Conservation (phyloP, 768 basidiomycete species). For the Leucocoprinus birnbaumii region DNA sequence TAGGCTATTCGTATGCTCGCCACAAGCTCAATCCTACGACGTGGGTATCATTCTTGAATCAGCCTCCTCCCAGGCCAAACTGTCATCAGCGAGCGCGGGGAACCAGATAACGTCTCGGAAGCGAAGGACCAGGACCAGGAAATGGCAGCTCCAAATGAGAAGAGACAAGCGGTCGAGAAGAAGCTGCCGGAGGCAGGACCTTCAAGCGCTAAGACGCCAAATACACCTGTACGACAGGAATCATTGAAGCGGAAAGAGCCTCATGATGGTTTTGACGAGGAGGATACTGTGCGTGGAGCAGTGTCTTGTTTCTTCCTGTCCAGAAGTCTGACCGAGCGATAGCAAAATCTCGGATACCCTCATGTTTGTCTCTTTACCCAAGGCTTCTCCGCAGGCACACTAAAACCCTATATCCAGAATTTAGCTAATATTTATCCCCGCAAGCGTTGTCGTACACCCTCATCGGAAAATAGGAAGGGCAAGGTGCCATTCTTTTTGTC, state of each 20-base stretch:
- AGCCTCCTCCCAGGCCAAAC: slow-evolving; percentile 6
- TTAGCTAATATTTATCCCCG: slow-evolving; percentile 45
- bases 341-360: slow-evolving; percentile 40
- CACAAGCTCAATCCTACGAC: slow-evolving; percentile 26
- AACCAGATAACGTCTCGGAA: neutral
- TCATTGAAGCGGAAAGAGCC: slow-evolving; percentile 32
- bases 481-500: neutral
- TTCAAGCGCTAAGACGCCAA: neutral
- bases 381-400: neutral
- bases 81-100: neutral
- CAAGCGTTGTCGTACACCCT: slow-evolving; percentile 33
- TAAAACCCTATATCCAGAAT: slow-evolving; percentile 29
- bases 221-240: slow-evolving; percentile 14
- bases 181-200: neutral
- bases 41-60: slow-evolving; percentile 22
- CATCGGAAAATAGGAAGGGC: slow-evolving; percentile 19
- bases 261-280: slow-evolving; percentile 32
- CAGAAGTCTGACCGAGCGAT: neutral
- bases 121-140: slow-evolving; percentile 18
- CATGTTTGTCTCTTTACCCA: slow-evolving; percentile 27
- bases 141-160: slow-evolving; percentile 17
- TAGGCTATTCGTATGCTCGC: slow-evolving; percentile 55
- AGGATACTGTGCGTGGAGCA: slow-evolving; percentile 19
- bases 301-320: slow-evolving; percentile 8
- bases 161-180: neutral